Conservation (phyloP, 257 asterid species). For the Eucommia ulmoides region DNA sequence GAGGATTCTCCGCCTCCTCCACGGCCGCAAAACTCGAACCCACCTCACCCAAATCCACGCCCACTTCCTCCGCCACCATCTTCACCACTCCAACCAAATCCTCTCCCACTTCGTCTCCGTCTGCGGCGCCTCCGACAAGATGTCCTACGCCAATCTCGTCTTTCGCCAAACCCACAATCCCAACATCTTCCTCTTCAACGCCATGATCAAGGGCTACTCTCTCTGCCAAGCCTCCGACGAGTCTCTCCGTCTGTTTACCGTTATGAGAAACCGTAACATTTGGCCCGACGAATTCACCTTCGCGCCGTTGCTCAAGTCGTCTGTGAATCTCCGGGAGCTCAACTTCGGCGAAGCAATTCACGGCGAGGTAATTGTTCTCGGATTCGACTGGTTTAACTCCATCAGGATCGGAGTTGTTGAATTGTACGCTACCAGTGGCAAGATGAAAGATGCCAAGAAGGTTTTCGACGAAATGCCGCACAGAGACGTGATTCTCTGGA, state of each 20-base stretch:
- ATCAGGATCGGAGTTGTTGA: not conserved
- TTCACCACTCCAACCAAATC: conserved; percentile 1
- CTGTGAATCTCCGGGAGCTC: not conserved
- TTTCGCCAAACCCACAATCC: not conserved
- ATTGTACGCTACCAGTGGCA: not conserved
- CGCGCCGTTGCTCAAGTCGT: conserved; percentile 1
- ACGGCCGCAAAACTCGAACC: not conserved
- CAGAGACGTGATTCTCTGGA: conserved; percentile 33
- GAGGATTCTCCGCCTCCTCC: not conserved
- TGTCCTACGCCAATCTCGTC: not conserved
- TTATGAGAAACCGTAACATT: not conserved
- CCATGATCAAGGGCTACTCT: conserved; percentile 2
- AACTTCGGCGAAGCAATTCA: not conserved
- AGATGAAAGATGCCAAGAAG: conserved; percentile 1
- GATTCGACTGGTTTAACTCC: not conserved
- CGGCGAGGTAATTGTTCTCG: not conserved
- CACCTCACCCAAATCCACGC: conserved; percentile 4
- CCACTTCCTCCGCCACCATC: conserved; percentile 3
- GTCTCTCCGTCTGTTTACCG: not conserved
- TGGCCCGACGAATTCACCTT: not conserved
- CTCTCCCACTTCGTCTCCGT: conserved; percentile 4
- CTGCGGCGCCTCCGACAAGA: not conserved
- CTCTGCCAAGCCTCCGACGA: not conserved
- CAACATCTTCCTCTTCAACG: conserved; percentile 2
- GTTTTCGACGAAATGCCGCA: conserved; percentile 32